Conservation (phyloP, 2,329 filamentous ascomycete species). For the Exophiala oligosperma region DNA sequence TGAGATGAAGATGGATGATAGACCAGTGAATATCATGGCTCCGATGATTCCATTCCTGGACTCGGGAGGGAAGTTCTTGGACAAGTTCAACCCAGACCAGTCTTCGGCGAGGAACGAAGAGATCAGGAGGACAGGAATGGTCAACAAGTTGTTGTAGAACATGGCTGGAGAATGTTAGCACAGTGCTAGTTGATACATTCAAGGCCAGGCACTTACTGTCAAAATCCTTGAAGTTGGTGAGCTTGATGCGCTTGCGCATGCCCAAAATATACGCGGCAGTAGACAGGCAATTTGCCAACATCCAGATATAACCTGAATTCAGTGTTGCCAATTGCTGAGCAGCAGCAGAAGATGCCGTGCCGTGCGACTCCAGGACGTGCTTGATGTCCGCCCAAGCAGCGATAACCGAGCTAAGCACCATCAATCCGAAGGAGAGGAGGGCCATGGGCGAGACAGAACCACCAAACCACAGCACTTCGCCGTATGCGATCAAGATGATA, state of each 20-base stretch:
- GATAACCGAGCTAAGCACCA: slow-evolving; percentile 92
- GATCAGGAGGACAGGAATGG: slow-evolving; percentile 84
- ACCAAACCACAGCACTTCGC: slow-evolving; percentile 97
- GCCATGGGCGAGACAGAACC: slow-evolving; percentile 84
- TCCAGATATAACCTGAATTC: slow-evolving; percentile 96
- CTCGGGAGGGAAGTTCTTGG: slow-evolving; percentile 83
- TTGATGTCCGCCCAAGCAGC: slow-evolving; percentile 98
- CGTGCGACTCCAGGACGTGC: slow-evolving; percentile 69
- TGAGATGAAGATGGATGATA: slow-evolving; percentile 96
- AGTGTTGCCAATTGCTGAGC: slow-evolving; percentile 80
- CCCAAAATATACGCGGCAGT: slow-evolving; percentile 84
- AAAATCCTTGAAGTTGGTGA: slow-evolving; percentile 99
- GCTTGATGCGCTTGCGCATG: slow-evolving; percentile 98
- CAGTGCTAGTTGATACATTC: neutral
- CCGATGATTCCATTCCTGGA: slow-evolving; percentile 75
- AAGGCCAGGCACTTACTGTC: slow-evolving; percentile 70
- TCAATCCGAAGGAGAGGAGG: slow-evolving; percentile 90
- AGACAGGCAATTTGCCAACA: slow-evolving; percentile 95
- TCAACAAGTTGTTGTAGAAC: slow-evolving; percentile 99
- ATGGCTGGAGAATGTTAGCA: slow-evolving; percentile 66
- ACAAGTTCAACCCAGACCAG: slow-evolving; percentile 84
- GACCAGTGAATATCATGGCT: slow-evolving; percentile 91
- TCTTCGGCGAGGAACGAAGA: slow-evolving; percentile 83
- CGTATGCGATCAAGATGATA: slow-evolving; percentile 97
- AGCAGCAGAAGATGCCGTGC: slow-evolving; percentile 49